Evolutionary conservation across 768 basidiomycete genomes (phyloP).

Genomic region (Lyophyllum shimeji): DNA sequence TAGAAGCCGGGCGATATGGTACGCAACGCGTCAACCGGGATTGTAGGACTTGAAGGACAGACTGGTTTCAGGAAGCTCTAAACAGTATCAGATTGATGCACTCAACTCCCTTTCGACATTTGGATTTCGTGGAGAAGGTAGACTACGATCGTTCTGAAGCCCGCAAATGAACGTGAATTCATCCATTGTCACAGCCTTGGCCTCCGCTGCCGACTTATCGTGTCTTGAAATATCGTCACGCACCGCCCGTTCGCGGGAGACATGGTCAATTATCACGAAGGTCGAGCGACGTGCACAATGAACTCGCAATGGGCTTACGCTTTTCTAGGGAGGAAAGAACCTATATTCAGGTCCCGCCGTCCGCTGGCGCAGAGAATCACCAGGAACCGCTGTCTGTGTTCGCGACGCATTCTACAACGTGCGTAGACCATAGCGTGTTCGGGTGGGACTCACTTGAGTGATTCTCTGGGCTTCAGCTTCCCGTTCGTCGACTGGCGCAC

Average conservation of each 20-base stretch:
- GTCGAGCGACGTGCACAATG: constrained; percentile 32
- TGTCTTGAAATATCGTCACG: constrained; percentile 83
- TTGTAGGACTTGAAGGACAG: neutral
- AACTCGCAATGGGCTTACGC: neutral
- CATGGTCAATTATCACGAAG: constrained; percentile 80
- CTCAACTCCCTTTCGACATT: constrained; percentile 62
- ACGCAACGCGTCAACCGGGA: constrained; percentile 24
- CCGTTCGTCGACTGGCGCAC: constrained; percentile 77
- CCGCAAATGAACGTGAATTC: neutral
- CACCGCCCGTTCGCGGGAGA: constrained; percentile 58
- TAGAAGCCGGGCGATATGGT: constrained; percentile 68
- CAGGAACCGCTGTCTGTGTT: constrained; percentile 81
- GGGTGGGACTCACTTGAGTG: neutral
- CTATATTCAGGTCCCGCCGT: constrained; percentile 74
- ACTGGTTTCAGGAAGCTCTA: constrained; percentile 63
- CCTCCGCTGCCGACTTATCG: constrained; percentile 78
- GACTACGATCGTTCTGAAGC: neutral
- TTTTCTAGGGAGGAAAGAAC: constrained; percentile 55
- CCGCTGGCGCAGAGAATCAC: constrained; percentile 69
- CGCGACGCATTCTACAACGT: constrained; percentile 93
- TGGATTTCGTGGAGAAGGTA: constrained; percentile 95
- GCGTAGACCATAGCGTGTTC: constrained; percentile 21
- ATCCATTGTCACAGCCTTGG: constrained; percentile 55
- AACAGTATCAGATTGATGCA: constrained; percentile 53
- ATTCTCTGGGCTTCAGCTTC: constrained; percentile 50